phyloP scores from a whole-genome alignment of 164 flowering plant species.

The Aristolochia californica region DNA sequence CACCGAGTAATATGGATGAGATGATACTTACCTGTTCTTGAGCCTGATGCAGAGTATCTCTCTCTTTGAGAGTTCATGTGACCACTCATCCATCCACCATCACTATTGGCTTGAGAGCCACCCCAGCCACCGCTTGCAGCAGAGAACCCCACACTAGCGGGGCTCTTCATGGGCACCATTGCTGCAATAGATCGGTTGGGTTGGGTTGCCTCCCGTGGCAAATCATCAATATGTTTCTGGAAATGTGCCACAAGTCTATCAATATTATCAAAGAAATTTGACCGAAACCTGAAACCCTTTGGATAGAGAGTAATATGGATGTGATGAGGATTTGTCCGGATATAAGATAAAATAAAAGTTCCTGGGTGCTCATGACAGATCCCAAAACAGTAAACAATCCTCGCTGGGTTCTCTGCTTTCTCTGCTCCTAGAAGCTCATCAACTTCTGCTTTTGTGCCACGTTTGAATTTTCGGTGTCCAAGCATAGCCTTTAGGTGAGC shows the following conservation, averaged over 20 bases:
- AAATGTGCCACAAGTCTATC: constrained; percentile 88
- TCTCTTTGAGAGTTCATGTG: constrained; percentile 47
- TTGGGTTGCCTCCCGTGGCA: constrained; percentile 43
- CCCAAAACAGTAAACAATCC: constrained; percentile 91
- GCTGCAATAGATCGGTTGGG: constrained; percentile 86
- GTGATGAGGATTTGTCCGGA: constrained; percentile 85
- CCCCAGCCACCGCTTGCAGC: constrained; percentile 50
- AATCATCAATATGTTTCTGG: constrained; percentile 85
- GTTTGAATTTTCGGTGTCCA: constrained; percentile 72
- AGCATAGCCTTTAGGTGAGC: constrained; percentile 78
- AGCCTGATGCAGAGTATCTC: constrained; percentile 45
- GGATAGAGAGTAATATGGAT: constrained; percentile 88
- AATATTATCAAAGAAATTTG: constrained; percentile 72
- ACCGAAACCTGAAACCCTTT: constrained; percentile 83
- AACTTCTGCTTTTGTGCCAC: constrained; percentile 76
- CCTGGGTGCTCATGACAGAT: constrained; percentile 96
- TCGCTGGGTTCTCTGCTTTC: constrained; percentile 66
- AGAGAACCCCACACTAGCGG: constrained; percentile 60
- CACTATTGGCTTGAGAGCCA: constrained; percentile 27
- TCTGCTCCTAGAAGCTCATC: constrained; percentile 72
- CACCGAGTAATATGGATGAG: background rate
- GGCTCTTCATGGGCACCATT: constrained; percentile 89
- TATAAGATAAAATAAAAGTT: constrained; percentile 75
- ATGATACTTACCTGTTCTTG: constrained; percentile 50
- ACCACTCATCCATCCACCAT: constrained; percentile 55